Evolutionary conservation across 1,284 basidiomycete species (phyloP), one percentile per base, ranked within the genome.

Genomic region (Phaffia rhodozyma): DNA sequence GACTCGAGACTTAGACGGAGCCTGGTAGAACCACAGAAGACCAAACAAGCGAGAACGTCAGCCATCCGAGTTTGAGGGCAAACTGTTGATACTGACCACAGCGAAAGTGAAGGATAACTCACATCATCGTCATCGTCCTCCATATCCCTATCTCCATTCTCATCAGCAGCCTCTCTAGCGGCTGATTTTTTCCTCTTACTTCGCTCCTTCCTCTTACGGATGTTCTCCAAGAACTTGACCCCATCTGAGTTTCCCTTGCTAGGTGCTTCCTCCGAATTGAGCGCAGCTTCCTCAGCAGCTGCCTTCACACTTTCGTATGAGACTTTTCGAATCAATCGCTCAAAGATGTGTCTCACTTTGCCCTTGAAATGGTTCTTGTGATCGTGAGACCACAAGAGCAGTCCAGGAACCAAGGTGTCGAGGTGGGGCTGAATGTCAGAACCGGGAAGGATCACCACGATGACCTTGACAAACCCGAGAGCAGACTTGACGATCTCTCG

Each of bases 281-380:
- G 25, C 5, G 57, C 57, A 23, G 54, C 64, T 69, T 87, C 84
- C 34, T 88, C 87, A 67, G 82, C 87, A 3, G 79, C 69, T 56
- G 72, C 68, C 67, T 79, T 78, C 6, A 99, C 84, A 25, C 86
- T 85, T 58, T 93, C 85, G 79, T 84, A 96, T 0, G 86, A 87
- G 72, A 97, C 96, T 67, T 92, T 83, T 66, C 94, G 81, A 67
- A 98, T 82, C 82, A 98, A 85, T 55, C 96, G 84, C 79, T 98
- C 96, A 70, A 98, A 91, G 66, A 98, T 92, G 76, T 97, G 93
- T 55, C 91, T 84, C 18, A 97, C 90, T 78, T 97, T 97, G 62
- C 83, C 81, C 76, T 98, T 98, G 83, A 99, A 98, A 75, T 97
- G 94, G 73, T 98, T 97, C 75, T 94, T 94, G 79, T 98, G 93